Percentiles rank a stretch among this genome's conserved stretches.
These are phyloP conservation scores for Rugosomyces carneus DNA, from an alignment of 1,284 basidiomycete species.

Conservation along the genomic window DNA sequence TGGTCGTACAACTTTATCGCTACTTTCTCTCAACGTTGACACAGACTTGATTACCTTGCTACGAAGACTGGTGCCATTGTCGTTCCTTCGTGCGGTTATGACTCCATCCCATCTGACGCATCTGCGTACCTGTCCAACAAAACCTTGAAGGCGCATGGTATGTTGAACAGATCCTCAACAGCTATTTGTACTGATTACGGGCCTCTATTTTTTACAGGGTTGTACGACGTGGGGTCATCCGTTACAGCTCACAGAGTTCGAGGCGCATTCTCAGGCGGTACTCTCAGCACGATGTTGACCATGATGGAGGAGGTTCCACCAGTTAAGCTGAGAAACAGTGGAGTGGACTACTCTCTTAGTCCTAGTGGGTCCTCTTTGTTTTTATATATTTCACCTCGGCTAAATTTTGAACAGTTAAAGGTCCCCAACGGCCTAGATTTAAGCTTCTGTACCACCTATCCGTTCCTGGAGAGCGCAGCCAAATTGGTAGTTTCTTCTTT, in stretches of 20 bases:
- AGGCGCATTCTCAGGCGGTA: conserved; percentile 67
- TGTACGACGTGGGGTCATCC: conserved; percentile 27
- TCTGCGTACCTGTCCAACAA: conserved; percentile 48
- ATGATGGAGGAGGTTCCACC: conserved; percentile 43
- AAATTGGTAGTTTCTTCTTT: conserved; percentile 55
- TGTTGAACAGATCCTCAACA: conserved; percentile 4
- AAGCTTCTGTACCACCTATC: conserved; percentile 43
- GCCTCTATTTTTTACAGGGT: conserved; percentile 12
- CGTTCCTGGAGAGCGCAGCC: conserved; percentile 32
- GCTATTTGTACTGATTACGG: too few relatives aligned
- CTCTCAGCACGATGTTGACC: conserved; percentile 49
- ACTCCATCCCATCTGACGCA: conserved; percentile 68
- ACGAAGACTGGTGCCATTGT: conserved; percentile 62
- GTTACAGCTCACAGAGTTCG: conserved; percentile 44
- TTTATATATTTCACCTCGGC: conserved; percentile 24
- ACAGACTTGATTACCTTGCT: conserved; percentile 59
- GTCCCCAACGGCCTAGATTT: conserved; percentile 30
- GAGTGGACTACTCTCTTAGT: conserved; percentile 46
- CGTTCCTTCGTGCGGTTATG: conserved; percentile 66
- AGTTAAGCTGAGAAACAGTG: conserved; percentile 28
- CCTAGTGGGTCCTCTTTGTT: conserved; percentile 37
- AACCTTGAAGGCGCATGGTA: conserved; percentile 31
- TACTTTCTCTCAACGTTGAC: neutral
- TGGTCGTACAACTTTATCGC: neutral
- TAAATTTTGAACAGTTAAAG: conserved; percentile 31